Base-by-base conservation (phyloP, 176 grass and related monocot species). In the Phoenix roebelenii region DNA sequence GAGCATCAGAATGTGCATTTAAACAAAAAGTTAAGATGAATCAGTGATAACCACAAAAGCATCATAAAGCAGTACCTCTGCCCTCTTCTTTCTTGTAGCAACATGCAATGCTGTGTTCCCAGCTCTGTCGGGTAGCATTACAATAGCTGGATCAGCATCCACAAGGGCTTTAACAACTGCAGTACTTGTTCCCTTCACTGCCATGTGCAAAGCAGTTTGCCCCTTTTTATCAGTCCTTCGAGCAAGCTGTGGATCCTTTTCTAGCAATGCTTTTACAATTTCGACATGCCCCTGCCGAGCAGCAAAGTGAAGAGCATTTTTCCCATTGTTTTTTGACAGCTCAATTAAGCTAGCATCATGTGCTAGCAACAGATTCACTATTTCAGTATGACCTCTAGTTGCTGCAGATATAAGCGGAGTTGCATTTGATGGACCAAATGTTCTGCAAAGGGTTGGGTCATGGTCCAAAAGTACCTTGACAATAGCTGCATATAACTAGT, bases 321-420 rank as follows among this genome's bases (percentile, higher is more conserved):
- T 68, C 24, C 65, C 65, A 18, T 68, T 68, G 17, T 28, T 18
- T 18, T 68, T 56, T 3, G 65, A 7, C 25, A 22, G 28, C 25
- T 55, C 52, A 28, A 68, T 52, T 26, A 55, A 55, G 26, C 52
- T 35, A n/a, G 20, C 7, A 20, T 68, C 23, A 22, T 56, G 28
- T 0, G 65, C 51, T 3, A 68, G 65, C n/a, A 68, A 26, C 18
- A 56, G 52, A 51, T 68, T 56, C 17, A 68, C 26, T 7, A 68
- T 52, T 35, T 68, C 17, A 4, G 65, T 68, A 18, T 68, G 65
- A 7, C 65, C 52, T 12, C 26, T 20, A 15, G 65, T 32, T 39
- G 65, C 65, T 19, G 65, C 65, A 30, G 65, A 55, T 15, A 68
- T 22, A 25, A 68, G 52, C n/a, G 65, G 65, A n/a, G 65, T 68